phyloP scores from a whole-genome alignment of 371 early-diverging fungal genomes.

The Thermomucor indicae-seudaticae region DNA sequence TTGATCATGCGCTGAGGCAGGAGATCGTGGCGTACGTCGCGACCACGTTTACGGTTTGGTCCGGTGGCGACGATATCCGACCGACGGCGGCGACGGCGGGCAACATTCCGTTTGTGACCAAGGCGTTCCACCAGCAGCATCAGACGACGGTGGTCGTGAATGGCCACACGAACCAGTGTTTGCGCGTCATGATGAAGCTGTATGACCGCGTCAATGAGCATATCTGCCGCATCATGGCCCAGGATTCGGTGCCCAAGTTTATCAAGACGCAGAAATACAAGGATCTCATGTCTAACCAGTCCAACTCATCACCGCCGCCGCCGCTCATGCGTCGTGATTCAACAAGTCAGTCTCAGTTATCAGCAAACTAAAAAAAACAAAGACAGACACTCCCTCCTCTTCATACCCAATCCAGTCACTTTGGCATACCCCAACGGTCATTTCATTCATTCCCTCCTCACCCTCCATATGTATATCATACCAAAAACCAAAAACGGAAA shows the following conservation, averaged over 20 bases:
- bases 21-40: constrained; percentile 20
- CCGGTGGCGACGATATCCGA: neutral
- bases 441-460: constrained; percentile 2
- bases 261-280: constrained; percentile 63
- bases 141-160: constrained; percentile 29
- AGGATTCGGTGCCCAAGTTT: constrained; percentile 76
- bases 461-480: neutral
- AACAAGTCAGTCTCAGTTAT: neutral
- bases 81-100: constrained; percentile 13
- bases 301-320: too few relatives aligned
- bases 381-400: neutral
- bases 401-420: neutral
- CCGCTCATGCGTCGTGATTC: constrained; percentile 5
- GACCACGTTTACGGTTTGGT: constrained; percentile 9
- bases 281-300: constrained; percentile 3
- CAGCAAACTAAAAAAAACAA: too few relatives aligned
- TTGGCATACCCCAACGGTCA: constrained; percentile 2
- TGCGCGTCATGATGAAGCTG: constrained; percentile 40
- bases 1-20: constrained; percentile 43
- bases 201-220: constrained; percentile 67
- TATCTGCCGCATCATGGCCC: constrained; percentile 70
- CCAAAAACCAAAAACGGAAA: neutral
- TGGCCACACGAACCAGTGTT: constrained; percentile 26
- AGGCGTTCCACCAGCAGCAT: constrained; percentile 18
- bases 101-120: constrained; percentile 25